Evolutionary conservation across 2,329 filamentous ascomycete genomes (phyloP), one percentile per base, ranked within the genome.

Genomic region (Colletotrichum australisinense): DNA sequence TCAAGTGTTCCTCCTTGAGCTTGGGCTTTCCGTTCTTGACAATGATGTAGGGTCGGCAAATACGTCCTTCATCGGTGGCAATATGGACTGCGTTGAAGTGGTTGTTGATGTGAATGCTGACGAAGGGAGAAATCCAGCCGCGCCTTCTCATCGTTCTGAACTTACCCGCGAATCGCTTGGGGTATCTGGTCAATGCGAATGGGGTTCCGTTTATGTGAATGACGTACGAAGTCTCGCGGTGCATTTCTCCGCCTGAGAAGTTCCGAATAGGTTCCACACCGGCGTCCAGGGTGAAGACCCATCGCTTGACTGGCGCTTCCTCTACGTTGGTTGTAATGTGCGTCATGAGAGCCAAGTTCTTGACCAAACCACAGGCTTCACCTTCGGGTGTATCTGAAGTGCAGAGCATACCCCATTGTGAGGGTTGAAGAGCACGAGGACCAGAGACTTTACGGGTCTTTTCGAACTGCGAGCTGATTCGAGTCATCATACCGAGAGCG

Each of bases 401-500:
- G 81, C 97, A 99, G 67, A 99, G 88, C 95, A 99, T 98, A 78
- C 97, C 97, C 86, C 98, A 99, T 77, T 99, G 97, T 1, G 97
- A 99, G 7, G 97, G 95, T 80, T 99, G 97, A 62, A 99, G 88
- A 22, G 97, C 97, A 89, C 97, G 93, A 78, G 97, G 97, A 76
- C 97, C 97, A 80, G 93, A 95, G 74, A 99, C 95, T 84, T 99
- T 99, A 78, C 97, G 88, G 2, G 97, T 98, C 88, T 99, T 99
- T 82, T 99, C 97, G 79, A 99, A 99, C 85, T 99, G 97, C 88
- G 94, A 97, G 82, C 93, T 97, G 79, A 99, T 98, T 82, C 97
- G 90, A 16, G 97, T 99, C 97, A 99, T 99, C 97, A 99, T 99
- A 75, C 97, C 97, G 32, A 99, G 90, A 32, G 97, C 97, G 75